Percentiles rank a stretch among this genome's conserved stretches.
phyloP scores from a whole-genome alignment of 768 basidiomycete genomes.

The Panus rudis region DNA sequence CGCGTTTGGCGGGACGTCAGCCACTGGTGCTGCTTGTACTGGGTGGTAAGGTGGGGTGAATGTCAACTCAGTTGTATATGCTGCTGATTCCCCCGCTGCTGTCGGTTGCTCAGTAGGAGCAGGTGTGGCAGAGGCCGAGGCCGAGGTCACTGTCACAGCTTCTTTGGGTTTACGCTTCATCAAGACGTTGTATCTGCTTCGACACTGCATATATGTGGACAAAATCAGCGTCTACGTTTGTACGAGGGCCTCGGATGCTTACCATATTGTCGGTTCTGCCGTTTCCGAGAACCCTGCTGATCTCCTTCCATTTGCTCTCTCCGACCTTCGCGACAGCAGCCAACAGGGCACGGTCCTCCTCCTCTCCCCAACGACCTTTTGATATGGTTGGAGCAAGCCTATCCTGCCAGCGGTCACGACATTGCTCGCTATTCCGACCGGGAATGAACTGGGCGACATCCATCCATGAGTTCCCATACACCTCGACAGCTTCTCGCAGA shows the following conservation, averaged over 20 bases:
- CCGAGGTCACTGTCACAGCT: too few species aligned
- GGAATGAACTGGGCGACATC: constrained; percentile 56
- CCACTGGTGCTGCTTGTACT: too few species aligned
- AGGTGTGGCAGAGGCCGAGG: neutral
- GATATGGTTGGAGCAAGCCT: constrained; percentile 34
- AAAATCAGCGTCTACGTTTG: neutral
- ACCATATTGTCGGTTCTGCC: constrained; percentile 51
- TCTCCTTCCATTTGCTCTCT: constrained; percentile 49
- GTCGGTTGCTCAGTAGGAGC: neutral
- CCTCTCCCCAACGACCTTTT: constrained; percentile 45
- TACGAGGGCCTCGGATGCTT: too few species aligned
- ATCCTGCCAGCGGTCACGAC: constrained; percentile 64
- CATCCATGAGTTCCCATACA: constrained; percentile 58
- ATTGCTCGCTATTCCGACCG: constrained; percentile 70
- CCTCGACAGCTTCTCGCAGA: constrained; percentile 48
- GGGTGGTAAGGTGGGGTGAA: too few species aligned
- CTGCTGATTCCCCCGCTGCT: too few species aligned
- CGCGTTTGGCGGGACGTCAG: too few species aligned
- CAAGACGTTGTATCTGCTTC: constrained; percentile 31
- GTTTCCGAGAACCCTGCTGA: constrained; percentile 42
- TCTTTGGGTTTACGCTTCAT: constrained; percentile 9
- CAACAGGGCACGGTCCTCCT: constrained; percentile 44
- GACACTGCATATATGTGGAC: constrained; percentile 33
- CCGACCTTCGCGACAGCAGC: constrained; percentile 40
- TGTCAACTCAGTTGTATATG: too few species aligned